Evolutionary conservation across 768 basidiomycete species (phyloP).

Genomic region (Lenzites betulinus): DNA sequence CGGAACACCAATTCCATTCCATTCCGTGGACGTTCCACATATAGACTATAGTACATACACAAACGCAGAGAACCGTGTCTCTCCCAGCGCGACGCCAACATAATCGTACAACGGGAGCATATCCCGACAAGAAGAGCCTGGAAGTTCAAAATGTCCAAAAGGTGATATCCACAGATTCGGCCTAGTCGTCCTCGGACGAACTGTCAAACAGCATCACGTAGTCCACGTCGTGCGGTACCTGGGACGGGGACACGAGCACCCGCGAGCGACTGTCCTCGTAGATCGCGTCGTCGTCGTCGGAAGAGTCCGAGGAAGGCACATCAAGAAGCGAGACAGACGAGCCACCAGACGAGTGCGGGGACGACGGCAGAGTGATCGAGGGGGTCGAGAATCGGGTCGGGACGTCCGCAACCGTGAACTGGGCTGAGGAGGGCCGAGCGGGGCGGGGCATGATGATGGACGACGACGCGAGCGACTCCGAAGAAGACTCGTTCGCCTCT

Average conservation of each 20-base stretch:
- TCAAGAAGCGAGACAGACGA: conserved; percentile 64
- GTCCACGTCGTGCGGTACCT: conserved; percentile 43
- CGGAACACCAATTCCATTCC: not conserved
- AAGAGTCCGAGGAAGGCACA: conserved; percentile 47
- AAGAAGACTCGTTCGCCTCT: conserved; percentile 42
- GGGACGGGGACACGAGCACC: conserved; percentile 32
- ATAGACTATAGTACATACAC: not conserved
- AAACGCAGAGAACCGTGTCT: not conserved
- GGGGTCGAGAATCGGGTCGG: conserved; percentile 17
- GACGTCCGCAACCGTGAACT: conserved; percentile 22
- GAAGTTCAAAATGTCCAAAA: not conserved
- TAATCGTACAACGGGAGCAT: conserved; percentile 8
- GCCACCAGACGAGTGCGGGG: conserved; percentile 31
- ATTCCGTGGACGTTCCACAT: not conserved
- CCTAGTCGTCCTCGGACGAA: conserved; percentile 53
- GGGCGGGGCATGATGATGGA: conserved; percentile 68
- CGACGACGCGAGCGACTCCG: conserved; percentile 63
- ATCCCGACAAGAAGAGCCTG: not conserved
- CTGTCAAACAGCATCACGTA: conserved; percentile 78
- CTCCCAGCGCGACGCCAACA: not conserved
- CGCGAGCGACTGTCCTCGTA: conserved; percentile 60
- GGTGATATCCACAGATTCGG: not conserved
- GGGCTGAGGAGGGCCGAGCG: conserved; percentile 22
- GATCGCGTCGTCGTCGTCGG: conserved; percentile 49
- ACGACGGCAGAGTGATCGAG: conserved; percentile 28